Percentiles rank a stretch among this genome's conserved stretches.
These are phyloP conservation scores for Puccinia coronata DNA, from an alignment of 1,284 basidiomycete species.

Conservation along the genomic window DNA sequence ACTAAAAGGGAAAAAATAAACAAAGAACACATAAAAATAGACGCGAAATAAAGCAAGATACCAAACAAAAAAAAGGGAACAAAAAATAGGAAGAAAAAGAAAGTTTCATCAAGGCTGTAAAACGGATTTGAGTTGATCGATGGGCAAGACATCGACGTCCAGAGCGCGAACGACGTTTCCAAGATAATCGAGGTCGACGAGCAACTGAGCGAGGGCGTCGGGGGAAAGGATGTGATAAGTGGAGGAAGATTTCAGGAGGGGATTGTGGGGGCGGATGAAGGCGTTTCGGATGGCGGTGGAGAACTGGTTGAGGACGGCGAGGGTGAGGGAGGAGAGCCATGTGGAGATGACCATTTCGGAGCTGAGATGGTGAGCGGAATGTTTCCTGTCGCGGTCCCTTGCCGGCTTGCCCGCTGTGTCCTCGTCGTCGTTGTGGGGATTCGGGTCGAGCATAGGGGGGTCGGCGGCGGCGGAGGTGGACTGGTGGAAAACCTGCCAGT, in stretches of 20 bases:
- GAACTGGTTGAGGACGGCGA: slow-evolving; percentile 66
- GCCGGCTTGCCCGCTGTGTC: slow-evolving; percentile 59
- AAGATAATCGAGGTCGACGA: slow-evolving; percentile 82
- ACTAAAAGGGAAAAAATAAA: background rate
- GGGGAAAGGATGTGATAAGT: slow-evolving; percentile 59
- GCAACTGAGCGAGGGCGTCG: slow-evolving; percentile 70
- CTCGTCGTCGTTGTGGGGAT: slow-evolving; percentile 53
- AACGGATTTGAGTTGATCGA: slow-evolving; percentile 61
- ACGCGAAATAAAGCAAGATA: background rate
- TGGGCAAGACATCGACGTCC: slow-evolving; percentile 75
- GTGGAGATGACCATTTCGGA: slow-evolving; percentile 79
- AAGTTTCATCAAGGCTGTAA: background rate
- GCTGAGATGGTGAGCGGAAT: slow-evolving; percentile 48
- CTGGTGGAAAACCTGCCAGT: slow-evolving; percentile 38
- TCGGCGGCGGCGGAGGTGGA: slow-evolving; percentile 53
- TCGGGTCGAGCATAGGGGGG: no score
- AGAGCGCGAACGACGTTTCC: slow-evolving; percentile 85
- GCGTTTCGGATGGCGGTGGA: slow-evolving; percentile 54
- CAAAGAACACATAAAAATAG: background rate
- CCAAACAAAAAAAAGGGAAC: background rate
- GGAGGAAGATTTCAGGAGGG: slow-evolving; percentile 67
- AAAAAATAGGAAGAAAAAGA: background rate
- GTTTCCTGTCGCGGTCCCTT: slow-evolving; percentile 52
- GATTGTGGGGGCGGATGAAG: slow-evolving; percentile 68
- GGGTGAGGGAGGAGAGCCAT: slow-evolving; percentile 85